phyloP scores from a whole-genome alignment of 2,329 filamentous ascomycete genomes.

The Stemphylium beticola region DNA sequence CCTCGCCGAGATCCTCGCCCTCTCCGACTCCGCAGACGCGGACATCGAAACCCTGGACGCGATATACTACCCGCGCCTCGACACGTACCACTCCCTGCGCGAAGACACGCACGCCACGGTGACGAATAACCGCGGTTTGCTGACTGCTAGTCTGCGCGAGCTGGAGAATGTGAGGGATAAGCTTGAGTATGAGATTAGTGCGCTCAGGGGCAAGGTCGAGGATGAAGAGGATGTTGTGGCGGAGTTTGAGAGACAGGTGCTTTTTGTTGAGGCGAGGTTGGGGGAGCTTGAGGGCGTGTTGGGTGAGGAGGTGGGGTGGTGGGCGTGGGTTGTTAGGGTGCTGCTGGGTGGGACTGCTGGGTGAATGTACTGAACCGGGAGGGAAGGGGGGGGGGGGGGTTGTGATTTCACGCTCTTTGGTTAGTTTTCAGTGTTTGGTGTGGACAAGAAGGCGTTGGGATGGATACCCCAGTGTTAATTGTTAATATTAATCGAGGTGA shows the following conservation, averaged over 20 bases:
- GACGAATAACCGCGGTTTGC: conserved; percentile 68
- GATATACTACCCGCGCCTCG: conserved; percentile 73
- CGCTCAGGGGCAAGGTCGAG: conserved; percentile 77
- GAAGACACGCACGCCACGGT: conserved; percentile 73
- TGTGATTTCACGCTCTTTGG: no score
- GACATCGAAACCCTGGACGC: conserved; percentile 68
- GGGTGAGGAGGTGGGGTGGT: conserved; percentile 45
- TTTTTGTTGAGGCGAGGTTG: conserved; percentile 51
- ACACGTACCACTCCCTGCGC: conserved; percentile 71
- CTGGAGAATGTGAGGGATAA: conserved; percentile 82
- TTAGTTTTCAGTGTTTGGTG: neutral
- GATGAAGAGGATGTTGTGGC: conserved; percentile 84
- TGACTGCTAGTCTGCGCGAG: conserved; percentile 76
- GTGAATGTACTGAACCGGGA: neutral
- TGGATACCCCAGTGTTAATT: no score
- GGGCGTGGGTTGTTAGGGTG: conserved; percentile 33
- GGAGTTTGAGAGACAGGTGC: conserved; percentile 75
- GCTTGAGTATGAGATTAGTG: conserved; percentile 88
- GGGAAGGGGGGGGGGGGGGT: no score
- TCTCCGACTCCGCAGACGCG: conserved; percentile 67
- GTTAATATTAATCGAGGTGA: no score
- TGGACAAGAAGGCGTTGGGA: no score
- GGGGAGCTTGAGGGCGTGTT: conserved; percentile 65
- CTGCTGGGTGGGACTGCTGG: conserved; percentile 4
- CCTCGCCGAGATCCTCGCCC: conserved; percentile 60